Conservation (phyloP, 345 rosid genomes). For the Draba incana region DNA sequence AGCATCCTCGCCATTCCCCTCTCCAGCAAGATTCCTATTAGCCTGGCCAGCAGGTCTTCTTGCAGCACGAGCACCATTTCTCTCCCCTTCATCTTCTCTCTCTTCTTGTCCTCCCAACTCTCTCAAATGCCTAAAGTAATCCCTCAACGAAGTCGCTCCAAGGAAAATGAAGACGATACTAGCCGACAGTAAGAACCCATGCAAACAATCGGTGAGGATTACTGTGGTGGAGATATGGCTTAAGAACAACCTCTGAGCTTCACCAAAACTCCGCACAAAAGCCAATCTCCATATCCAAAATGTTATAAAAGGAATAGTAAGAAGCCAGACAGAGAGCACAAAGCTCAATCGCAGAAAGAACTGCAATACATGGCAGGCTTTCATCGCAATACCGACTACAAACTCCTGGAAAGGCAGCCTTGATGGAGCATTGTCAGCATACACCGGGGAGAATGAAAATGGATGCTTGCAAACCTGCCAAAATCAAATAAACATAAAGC, state of each 20-base stretch:
- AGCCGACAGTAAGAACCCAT: constrained; percentile 96
- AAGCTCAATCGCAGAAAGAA: constrained; percentile 92
- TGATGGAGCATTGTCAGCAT: constrained; percentile 93
- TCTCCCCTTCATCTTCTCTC: constrained; percentile 90
- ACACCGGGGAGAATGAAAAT: constrained; percentile 94
- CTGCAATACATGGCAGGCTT: constrained; percentile 90
- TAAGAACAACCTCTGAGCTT: constrained; percentile 89
- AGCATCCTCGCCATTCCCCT: constrained; percentile 81
- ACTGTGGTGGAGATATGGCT: constrained; percentile 86
- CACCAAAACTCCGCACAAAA: constrained; percentile 88
- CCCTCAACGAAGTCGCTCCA: constrained; percentile 95
- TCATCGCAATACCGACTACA: constrained; percentile 92
- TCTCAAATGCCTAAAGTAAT: constrained; percentile 90
- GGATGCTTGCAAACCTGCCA: constrained; percentile 95
- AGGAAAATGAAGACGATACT: constrained; percentile 97
- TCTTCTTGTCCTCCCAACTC: constrained; percentile 98
- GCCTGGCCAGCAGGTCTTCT: constrained; percentile 74
- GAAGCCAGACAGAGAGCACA: constrained; percentile 96
- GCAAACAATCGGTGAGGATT: constrained; percentile 95
- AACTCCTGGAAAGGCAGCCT: constrained; percentile 99
- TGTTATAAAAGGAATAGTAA: constrained; percentile 89
- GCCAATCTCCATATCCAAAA: constrained; percentile 98
- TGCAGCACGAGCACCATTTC: constrained; percentile 88
- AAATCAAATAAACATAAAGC: constrained; percentile 10
- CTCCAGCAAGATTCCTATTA: constrained; percentile 80